Conservation (phyloP, 129 eudicot species). For the Centaurea solstitialis region DNA sequence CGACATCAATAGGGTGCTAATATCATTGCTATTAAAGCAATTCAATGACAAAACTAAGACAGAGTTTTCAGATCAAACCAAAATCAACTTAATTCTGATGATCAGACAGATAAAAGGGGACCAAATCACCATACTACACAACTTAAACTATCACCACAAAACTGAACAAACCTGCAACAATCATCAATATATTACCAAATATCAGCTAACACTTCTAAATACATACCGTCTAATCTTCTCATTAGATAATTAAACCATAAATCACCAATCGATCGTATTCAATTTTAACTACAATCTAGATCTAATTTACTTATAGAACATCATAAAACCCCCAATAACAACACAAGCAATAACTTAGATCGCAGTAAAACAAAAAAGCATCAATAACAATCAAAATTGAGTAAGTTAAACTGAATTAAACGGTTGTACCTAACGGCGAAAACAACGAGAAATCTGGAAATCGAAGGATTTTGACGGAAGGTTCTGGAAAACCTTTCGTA, state of each 20-base stretch:
- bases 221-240: background rate
- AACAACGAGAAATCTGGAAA: slow-evolving; percentile 67
- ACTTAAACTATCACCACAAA: background rate
- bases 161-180: slow-evolving; percentile 3
- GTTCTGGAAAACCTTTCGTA: slow-evolving; percentile 60
- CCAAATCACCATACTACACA: background rate
- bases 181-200: background rate
- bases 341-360: background rate
- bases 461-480: slow-evolving; percentile 62
- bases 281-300: slow-evolving; percentile 3
- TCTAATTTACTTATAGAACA: background rate
- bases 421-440: slow-evolving; percentile 67
- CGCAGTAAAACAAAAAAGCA: background rate
- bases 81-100: background rate
- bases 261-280: background rate
- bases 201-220: background rate
- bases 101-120: background rate
- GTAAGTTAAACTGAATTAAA: background rate
- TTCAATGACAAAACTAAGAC: background rate
- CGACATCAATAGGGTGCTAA: too few relatives aligned
- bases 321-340: background rate
- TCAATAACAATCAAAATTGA: background rate
- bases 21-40: background rate
- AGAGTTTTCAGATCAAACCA: slow-evolving; percentile 2
- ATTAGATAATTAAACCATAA: background rate